phyloP scores from a whole-genome alignment of 495 filamentous ascomycete genomes.

The Annulohypoxylon bovei region DNA sequence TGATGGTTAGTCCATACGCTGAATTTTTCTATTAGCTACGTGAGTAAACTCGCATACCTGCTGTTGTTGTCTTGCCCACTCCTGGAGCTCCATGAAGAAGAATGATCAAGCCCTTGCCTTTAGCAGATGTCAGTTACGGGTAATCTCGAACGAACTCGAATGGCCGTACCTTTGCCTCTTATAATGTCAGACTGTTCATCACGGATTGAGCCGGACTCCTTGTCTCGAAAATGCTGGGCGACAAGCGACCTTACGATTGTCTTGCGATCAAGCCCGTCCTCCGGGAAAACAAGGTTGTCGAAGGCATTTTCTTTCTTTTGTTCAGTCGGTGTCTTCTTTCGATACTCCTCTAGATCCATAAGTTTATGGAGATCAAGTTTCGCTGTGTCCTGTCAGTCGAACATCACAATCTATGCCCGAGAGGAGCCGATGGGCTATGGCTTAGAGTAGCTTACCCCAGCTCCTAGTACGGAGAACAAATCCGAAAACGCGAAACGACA shows the following conservation, averaged over 20 bases:
- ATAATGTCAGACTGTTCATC: conserved; percentile 53
- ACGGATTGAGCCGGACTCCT: conserved; percentile 28
- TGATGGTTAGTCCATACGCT: background rate
- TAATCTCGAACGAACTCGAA: background rate
- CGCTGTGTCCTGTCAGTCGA: background rate
- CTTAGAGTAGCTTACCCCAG: conserved; percentile 49
- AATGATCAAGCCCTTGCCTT: conserved; percentile 54
- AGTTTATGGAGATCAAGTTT: conserved; percentile 12
- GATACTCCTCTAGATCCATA: background rate
- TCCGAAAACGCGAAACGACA: conserved; percentile 54
- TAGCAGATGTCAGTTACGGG: background rate
- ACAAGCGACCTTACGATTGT: conserved; percentile 52
- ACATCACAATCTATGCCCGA: no score
- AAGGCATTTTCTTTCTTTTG: conserved; percentile 43
- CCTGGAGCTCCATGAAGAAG: conserved; percentile 60
- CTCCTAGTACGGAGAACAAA: conserved; percentile 55
- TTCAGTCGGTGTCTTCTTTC: background rate
- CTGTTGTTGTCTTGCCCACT: conserved; percentile 57
- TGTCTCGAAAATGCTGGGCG: conserved; percentile 53
- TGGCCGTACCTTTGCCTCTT: conserved; percentile 50
- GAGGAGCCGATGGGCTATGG: background rate
- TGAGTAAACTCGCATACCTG: conserved; percentile 34
- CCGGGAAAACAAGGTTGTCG: conserved; percentile 49
- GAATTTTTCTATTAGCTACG: background rate
- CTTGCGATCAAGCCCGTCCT: conserved; percentile 36